These are phyloP conservation scores for Pseudogymnoascus sp. DNA, from an alignment of 2,329 filamentous ascomycete species.

Conservation along the genomic window DNA sequence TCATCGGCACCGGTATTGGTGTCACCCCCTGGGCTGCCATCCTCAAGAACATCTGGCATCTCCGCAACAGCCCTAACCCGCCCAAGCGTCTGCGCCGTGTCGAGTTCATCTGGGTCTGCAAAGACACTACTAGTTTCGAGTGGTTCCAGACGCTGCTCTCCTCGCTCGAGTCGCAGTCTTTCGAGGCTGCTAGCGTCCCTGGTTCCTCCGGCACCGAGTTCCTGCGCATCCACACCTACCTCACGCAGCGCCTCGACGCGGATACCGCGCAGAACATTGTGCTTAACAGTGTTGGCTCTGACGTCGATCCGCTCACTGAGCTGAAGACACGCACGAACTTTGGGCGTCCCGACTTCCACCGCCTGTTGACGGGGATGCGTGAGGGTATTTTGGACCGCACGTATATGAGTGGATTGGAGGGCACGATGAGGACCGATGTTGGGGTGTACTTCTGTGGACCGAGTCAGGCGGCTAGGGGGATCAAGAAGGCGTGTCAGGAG, in stretches of 20 bases:
- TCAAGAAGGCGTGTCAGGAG: conserved; percentile 69
- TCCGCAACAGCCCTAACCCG: conserved; percentile 81
- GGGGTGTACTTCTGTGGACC: conserved; percentile 86
- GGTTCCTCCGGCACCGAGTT: conserved; percentile 70
- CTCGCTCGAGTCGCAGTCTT: conserved; percentile 79
- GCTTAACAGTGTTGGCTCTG: conserved; percentile 83
- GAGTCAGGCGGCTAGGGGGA: conserved; percentile 59
- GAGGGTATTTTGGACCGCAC: conserved; percentile 77
- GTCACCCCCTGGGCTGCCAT: conserved; percentile 83
- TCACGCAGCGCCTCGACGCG: conserved; percentile 84
- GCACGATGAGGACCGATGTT: conserved; percentile 69
- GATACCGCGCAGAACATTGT: conserved; percentile 96
- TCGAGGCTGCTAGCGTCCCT: conserved; percentile 56
- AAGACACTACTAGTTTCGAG: conserved; percentile 89
- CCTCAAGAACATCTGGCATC: conserved; percentile 96
- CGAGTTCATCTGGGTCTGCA: conserved; percentile 99
- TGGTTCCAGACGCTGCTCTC: conserved; percentile 96
- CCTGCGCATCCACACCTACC: conserved; percentile 94
- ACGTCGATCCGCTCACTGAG: conserved; percentile 85
- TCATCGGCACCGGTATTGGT: conserved; percentile 79
- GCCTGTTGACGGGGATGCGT: conserved; percentile 75
- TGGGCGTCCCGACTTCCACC: conserved; percentile 79
- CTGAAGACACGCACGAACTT: conserved; percentile 87
- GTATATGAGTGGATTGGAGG: conserved; percentile 76
- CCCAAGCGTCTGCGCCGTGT: conserved; percentile 84